phyloP scores from a whole-genome alignment of 306 rosid species.

The Sindora glabra region DNA sequence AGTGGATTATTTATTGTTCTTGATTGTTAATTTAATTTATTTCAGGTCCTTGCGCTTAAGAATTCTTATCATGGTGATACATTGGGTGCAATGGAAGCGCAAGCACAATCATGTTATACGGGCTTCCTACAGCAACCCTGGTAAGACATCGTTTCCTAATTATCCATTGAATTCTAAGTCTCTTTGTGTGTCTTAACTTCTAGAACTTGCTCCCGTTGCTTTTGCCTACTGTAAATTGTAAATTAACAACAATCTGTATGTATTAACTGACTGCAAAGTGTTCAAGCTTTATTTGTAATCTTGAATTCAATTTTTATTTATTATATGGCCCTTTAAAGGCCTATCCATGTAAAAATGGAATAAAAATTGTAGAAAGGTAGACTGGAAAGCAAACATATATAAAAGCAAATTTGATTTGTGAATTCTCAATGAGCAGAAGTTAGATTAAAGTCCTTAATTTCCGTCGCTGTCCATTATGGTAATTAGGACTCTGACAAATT shows the following conservation, averaged over 20 bases:
- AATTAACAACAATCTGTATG: not conserved
- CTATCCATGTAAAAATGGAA: not conserved
- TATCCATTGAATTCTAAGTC: not conserved
- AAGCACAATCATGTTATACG: constrained; percentile 90
- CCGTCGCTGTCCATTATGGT: not conserved
- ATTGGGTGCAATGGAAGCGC: constrained; percentile 99
- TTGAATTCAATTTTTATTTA: not conserved
- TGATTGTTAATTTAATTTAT: constrained; percentile 20
- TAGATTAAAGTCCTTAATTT: not conserved
- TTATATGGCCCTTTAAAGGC: too few species aligned
- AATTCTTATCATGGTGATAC: constrained; percentile 98
- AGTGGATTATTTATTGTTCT: not conserved
- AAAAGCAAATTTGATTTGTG: constrained; percentile 8
- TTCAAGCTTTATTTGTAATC: not conserved
- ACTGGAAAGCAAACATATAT: not conserved
- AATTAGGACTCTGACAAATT: too few species aligned
- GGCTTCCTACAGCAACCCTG: constrained; percentile 98
- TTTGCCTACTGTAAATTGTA: not conserved
- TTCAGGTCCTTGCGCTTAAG: constrained; percentile 81
- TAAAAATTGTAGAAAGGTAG: constrained; percentile 5
- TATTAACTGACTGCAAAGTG: not conserved
- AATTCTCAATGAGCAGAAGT: not conserved
- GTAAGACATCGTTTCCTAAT: constrained; percentile 27
- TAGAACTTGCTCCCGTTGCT: not conserved
- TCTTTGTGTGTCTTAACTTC: not conserved